phyloP scores from a whole-genome alignment of 352 stramenopile genomes.

The Globisporangium paroecandrum region DNA sequence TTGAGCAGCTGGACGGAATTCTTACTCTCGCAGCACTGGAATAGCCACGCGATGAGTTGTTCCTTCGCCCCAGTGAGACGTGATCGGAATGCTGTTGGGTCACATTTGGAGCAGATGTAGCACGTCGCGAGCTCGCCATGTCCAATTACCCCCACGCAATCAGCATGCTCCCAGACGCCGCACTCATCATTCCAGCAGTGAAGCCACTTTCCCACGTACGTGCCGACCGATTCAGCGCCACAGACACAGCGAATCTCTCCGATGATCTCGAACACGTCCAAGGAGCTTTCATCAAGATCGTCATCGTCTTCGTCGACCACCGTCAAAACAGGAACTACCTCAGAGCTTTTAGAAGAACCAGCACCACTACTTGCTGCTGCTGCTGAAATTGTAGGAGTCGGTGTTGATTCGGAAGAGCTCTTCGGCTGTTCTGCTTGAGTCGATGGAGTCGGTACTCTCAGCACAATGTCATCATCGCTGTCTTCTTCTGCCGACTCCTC shows the following conservation, averaged over 20 bases:
- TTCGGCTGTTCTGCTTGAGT: neutral
- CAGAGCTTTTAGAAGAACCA: neutral
- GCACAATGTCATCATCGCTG: conserved; percentile 8
- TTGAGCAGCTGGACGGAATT: conserved; percentile 52
- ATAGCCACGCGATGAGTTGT: conserved; percentile 51
- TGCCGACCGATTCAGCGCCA: conserved; percentile 36
- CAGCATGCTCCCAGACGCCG: conserved; percentile 63
- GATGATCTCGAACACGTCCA: conserved; percentile 16
- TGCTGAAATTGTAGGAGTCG: neutral
- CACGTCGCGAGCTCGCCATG: conserved; percentile 19
- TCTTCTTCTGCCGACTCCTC: conserved; percentile 9
- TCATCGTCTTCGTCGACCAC: conserved; percentile 42
- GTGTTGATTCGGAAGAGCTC: neutral
- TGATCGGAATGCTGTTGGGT: conserved; percentile 28
- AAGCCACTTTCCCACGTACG: conserved; percentile 63
- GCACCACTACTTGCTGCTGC: neutral
- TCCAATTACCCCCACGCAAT: conserved; percentile 58
- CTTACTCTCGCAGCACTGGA: conserved; percentile 61
- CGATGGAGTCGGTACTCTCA: neutral
- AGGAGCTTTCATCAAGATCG: conserved; percentile 21
- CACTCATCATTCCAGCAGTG: conserved; percentile 68
- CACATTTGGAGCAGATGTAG: conserved; percentile 54
- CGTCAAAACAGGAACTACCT: neutral
- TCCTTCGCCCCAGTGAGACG: conserved; percentile 26
- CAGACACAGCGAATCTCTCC: conserved; percentile 61